Conservation (phyloP, 495 filamentous ascomycete species). For the Pyrenula aspistea region DNA sequence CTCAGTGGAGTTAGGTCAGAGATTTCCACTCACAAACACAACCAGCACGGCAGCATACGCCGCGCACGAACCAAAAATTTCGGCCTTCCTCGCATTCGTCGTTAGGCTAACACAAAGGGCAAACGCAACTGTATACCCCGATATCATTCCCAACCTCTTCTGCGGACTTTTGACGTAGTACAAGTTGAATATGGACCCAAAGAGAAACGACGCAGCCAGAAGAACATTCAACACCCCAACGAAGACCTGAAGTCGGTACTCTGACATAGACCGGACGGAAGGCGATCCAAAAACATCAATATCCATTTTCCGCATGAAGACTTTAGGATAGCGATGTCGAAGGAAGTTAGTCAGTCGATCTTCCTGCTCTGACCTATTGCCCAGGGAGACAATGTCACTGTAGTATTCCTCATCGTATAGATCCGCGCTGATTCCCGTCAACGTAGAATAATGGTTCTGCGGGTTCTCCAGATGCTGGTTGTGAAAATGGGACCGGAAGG, state of each 20-base stretch:
- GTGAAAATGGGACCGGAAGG: constrained; percentile 2
- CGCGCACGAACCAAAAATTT: constrained; percentile 14
- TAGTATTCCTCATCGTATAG: background rate
- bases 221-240: constrained; percentile 6
- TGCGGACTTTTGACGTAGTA: constrained; percentile 4
- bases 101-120: constrained; percentile 11
- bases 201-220: constrained; percentile 9
- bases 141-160: constrained; percentile 11
- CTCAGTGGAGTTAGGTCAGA: background rate
- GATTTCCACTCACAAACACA: constrained; percentile 5
- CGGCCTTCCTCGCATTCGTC: constrained; percentile 14
- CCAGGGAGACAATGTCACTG: constrained; percentile 2
- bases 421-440: constrained; percentile 1
- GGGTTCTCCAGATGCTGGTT: background rate
- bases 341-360: constrained; percentile 3
- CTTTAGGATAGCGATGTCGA: constrained; percentile 1
- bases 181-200: constrained; percentile 15
- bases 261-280: background rate
- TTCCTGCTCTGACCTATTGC: background rate
- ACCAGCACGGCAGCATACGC: constrained; percentile 14
- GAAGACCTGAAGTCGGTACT: background rate
- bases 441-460: background rate
- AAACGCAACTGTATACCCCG: constrained; percentile 13
- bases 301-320: background rate
- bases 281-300: too few relatives aligned